These are phyloP conservation scores for Chalciporus sphaerocephalus DNA, from an alignment of 768 basidiomycete genomes.

Conservation along the genomic window DNA sequence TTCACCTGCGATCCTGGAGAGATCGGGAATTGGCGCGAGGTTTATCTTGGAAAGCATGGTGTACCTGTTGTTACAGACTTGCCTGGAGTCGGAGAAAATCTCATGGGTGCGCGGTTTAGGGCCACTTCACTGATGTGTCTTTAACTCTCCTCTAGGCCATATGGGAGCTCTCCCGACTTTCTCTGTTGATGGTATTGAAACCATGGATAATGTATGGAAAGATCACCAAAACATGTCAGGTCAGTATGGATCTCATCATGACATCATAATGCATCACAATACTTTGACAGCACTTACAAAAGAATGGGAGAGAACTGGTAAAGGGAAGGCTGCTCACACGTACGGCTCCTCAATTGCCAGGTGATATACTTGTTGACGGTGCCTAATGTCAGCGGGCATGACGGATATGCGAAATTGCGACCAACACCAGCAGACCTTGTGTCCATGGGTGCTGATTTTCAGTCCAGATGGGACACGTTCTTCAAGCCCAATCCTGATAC, in stretches of 20 bases:
- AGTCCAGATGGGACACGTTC: slow-evolving; percentile 47
- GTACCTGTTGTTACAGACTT: slow-evolving; percentile 55
- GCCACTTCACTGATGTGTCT: rapidly evolving
- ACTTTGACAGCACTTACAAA: slow-evolving; percentile 7
- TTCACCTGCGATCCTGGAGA: slow-evolving; percentile 52
- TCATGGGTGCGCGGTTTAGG: slow-evolving; percentile 34
- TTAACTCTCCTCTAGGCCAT: too few species aligned
- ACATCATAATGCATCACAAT: too few species aligned
- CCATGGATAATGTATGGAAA: slow-evolving; percentile 45
- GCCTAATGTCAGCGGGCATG: slow-evolving; percentile 39
- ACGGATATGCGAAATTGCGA: slow-evolving; percentile 53
- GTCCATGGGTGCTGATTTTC: slow-evolving; percentile 43
- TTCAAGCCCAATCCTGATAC: slow-evolving; percentile 52
- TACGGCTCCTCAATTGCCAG: slow-evolving; percentile 19
- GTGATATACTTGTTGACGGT: background rate
- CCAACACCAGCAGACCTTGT: slow-evolving; percentile 46
- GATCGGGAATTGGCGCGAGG: slow-evolving; percentile 64
- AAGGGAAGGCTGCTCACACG: slow-evolving; percentile 54
- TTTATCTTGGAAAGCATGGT: slow-evolving; percentile 43
- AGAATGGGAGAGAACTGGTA: slow-evolving; percentile 38
- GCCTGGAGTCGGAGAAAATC: slow-evolving; percentile 73
- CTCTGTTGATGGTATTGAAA: slow-evolving; percentile 38
- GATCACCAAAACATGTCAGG: slow-evolving; percentile 36
- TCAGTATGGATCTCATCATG: too few species aligned
- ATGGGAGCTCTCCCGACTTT: background rate